Evolutionary conservation across 805 yeast species (phyloP), one percentile per base, ranked within the genome.

Genomic region (Wickerhamomyces bovis): DNA sequence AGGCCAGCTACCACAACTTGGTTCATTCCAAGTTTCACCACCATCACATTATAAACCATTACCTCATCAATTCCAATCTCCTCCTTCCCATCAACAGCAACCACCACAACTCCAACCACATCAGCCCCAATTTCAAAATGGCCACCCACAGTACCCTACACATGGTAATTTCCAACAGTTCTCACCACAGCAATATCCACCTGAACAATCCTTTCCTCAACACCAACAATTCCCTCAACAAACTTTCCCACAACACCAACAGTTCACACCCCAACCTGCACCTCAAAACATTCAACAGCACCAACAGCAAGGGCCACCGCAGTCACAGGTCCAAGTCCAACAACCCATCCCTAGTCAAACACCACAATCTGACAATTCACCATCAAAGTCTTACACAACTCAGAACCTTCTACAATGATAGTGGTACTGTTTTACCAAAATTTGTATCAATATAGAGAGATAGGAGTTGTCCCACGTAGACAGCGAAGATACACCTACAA

Each of bases 31-130:
- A 26, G 20, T 16, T 20, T 7, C 40, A 5, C 49, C 42, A 35
- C 38, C 28, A 11, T 44, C 41, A 38, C 21, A 39, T 4, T 49
- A 26, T 25, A 43, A 45, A 12, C 46, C 42, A 43, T 46, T 45
- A 9, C 50, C 39, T 15, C 18, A 16, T 23, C 41, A 31, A 15
- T 22, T 13, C 19, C 55, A 44, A 38, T 9, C 41, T 22, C 44
- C 44, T 39, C 46, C 47, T 39, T 44, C 47, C 4, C 50, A 33
- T 18, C 18, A 16, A 28, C 39, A 39, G 6, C 41, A 31, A 9
- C 25, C 12, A 22, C 55, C 43, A 38, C 41, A 31, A 9, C 25
- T 9, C 19, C 55, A 41, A 38, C 12, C 38, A 21, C 31, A 11
- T 20, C 33, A 28, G 36, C 20, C 19, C 30, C 23, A 13, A 31